phyloP scores from a whole-genome alignment of 208 protist genomes.

The Leptomonas seymouri region DNA sequence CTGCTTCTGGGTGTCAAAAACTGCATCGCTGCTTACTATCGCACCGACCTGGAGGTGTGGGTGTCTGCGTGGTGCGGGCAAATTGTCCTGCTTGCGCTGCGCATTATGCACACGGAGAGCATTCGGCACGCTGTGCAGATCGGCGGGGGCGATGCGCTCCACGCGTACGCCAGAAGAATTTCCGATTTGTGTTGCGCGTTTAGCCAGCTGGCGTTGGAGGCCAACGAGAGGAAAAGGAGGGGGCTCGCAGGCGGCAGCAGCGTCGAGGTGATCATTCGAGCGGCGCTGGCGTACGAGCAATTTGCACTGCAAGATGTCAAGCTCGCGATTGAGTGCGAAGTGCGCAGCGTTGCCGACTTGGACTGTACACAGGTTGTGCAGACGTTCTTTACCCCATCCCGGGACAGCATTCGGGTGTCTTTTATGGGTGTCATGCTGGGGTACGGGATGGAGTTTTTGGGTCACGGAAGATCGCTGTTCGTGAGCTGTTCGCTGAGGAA shows the following conservation, averaged over 20 bases:
- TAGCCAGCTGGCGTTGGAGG: constrained; percentile 37
- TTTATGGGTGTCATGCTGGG: constrained; percentile 55
- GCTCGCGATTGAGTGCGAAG: constrained; percentile 42
- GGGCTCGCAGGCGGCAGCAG: not conserved
- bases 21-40: constrained; percentile 42
- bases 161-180: constrained; percentile 52
- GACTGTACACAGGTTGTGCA: constrained; percentile 75
- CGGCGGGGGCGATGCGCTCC: constrained; percentile 51
- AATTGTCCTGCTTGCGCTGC: constrained; percentile 63
- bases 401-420: constrained; percentile 53
- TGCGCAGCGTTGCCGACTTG: constrained; percentile 60
- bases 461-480: constrained; percentile 51
- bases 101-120: constrained; percentile 68
- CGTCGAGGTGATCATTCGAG: constrained; percentile 29
- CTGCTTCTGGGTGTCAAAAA: constrained; percentile 52
- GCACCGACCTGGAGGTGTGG: constrained; percentile 45
- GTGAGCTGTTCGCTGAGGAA: constrained; percentile 39
- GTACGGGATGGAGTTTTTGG: constrained; percentile 88
- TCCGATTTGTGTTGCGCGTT: constrained; percentile 60
- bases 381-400: constrained; percentile 55
- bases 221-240: not conserved
- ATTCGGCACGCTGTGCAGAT: constrained; percentile 63
- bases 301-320: constrained; percentile 57
- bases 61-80: constrained; percentile 78
- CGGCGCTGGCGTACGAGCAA: constrained; percentile 61